phyloP scores from a whole-genome alignment of 768 basidiomycete genomes.

The Trametopsis cervina region DNA sequence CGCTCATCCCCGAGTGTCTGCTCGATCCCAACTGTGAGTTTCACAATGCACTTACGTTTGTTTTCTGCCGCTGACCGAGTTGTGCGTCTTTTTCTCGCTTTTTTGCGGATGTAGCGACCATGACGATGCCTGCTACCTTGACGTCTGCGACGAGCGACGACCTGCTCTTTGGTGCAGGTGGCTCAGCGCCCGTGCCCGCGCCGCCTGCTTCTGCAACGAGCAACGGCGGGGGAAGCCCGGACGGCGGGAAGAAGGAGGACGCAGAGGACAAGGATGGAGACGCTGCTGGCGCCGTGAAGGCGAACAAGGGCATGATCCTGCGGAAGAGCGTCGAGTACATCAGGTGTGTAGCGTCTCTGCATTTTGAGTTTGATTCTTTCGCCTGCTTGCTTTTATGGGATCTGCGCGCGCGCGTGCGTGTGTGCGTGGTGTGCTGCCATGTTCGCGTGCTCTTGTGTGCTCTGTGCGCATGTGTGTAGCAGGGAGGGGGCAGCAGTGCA shows the following conservation, averaged over 20 bases:
- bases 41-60: neutral
- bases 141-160: slow-evolving; percentile 19
- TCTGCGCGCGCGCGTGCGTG: no score
- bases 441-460: no score
- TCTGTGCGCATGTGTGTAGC: no score
- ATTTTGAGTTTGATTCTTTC: neutral
- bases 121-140: slow-evolving; percentile 20
- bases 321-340: slow-evolving; percentile 55
- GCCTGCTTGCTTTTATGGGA: no score
- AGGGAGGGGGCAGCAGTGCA: no score
- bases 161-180: slow-evolving; percentile 20
- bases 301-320: slow-evolving; percentile 93
- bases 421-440: no score
- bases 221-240: neutral
- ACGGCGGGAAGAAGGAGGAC: slow-evolving; percentile 11
- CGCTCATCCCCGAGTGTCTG: slow-evolving; percentile 82
- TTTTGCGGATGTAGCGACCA: slow-evolving; percentile 15
- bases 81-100: neutral
- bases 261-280: slow-evolving; percentile 24
- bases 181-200: slow-evolving; percentile 5
- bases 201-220: neutral
- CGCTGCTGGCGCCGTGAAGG: slow-evolving; percentile 58
- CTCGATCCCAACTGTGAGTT: slow-evolving; percentile 48
- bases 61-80: no score
- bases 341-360: slow-evolving; percentile 21